Percentiles rank a stretch among this genome's conserved stretches.
phyloP scores from a whole-genome alignment of 2,329 filamentous ascomycete genomes.

The Thelonectria blattea region DNA sequence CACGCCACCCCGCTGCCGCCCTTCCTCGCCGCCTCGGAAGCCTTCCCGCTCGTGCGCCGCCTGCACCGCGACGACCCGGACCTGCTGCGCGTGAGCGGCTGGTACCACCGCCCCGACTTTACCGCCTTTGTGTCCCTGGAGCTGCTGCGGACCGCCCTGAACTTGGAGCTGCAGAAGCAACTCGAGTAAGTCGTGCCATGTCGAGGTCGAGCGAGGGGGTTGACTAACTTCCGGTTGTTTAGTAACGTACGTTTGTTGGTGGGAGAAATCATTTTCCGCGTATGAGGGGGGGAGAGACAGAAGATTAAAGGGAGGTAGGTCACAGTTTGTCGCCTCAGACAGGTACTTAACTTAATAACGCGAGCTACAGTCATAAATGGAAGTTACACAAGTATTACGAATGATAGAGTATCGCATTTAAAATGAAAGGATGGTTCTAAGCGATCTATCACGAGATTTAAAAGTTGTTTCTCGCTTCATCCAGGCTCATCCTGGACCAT shows the following conservation, averaged over 20 bases:
- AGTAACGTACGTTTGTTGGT: background rate
- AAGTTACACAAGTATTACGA: background rate
- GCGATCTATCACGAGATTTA: too few relatives aligned
- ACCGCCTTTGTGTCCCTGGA: slow-evolving; percentile 21
- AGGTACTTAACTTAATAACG: too few relatives aligned
- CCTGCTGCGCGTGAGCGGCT: slow-evolving; percentile 9
- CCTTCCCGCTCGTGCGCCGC: slow-evolving; percentile 10
- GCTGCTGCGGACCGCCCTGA: slow-evolving; percentile 17
- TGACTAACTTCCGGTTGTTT: background rate
- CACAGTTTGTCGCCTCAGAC: too few relatives aligned
- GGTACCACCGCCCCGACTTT: slow-evolving; percentile 12
- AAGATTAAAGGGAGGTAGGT: too few relatives aligned
- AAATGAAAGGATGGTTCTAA: too few relatives aligned
- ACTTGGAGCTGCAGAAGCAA: slow-evolving; percentile 21
- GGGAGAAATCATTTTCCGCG: background rate
- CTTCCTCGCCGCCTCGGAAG: slow-evolving; percentile 8
- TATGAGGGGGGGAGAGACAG: background rate
- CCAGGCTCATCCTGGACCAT: too few relatives aligned
- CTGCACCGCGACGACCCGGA: slow-evolving; percentile 7
- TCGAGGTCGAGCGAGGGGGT: background rate
- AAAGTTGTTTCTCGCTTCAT: too few relatives aligned
- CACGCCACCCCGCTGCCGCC: slow-evolving; percentile 16
- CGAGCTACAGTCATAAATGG: too few relatives aligned
- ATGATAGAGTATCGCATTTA: too few relatives aligned
- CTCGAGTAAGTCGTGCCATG: slow-evolving; percentile 6